Evolutionary conservation across 1,139 yeast species (phyloP).

Genomic region (Torulaspora pretoriensis): DNA sequence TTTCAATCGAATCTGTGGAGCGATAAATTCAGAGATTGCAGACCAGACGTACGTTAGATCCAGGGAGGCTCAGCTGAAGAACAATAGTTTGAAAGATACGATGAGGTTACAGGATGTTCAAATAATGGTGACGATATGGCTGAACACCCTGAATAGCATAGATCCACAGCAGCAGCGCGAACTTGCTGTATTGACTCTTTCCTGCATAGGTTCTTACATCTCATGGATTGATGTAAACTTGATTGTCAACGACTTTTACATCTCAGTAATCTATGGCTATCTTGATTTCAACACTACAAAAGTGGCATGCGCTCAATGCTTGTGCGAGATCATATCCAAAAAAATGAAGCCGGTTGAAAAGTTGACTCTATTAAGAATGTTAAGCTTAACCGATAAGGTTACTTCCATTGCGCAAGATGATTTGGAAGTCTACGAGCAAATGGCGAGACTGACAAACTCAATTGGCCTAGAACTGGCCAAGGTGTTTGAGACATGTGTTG

Average conservation of each 20-base stretch:
- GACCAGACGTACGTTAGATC: constrained; percentile 79
- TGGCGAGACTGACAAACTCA: constrained; percentile 69
- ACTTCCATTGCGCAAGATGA: constrained; percentile 38
- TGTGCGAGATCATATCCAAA: constrained; percentile 78
- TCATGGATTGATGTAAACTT: constrained; percentile 92
- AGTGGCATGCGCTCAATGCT: constrained; percentile 63
- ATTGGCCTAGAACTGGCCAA: constrained; percentile 72
- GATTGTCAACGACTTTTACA: constrained; percentile 63
- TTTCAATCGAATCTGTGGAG: constrained; percentile 65
- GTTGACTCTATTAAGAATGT: constrained; percentile 64
- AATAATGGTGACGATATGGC: constrained; percentile 66
- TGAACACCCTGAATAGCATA: constrained; percentile 44
- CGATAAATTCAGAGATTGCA: constrained; percentile 87
- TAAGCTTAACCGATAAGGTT: constrained; percentile 54
- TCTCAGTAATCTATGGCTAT: constrained; percentile 59
- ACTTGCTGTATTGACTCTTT: constrained; percentile 29
- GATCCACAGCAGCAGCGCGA: constrained; percentile 24
- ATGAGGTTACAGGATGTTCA: constrained; percentile 75
- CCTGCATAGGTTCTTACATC: constrained; percentile 72
- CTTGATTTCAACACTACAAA: constrained; percentile 50
- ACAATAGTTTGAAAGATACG: constrained; percentile 70
- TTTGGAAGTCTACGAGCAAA: constrained; percentile 69
- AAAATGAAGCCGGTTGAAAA: constrained; percentile 91
- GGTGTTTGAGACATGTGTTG: constrained; percentile 40
- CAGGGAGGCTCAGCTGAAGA: constrained; percentile 58